phyloP scores from a whole-genome alignment of 2,329 filamentous ascomycete species.

The Monilinia vaccinii-corymbosi region DNA sequence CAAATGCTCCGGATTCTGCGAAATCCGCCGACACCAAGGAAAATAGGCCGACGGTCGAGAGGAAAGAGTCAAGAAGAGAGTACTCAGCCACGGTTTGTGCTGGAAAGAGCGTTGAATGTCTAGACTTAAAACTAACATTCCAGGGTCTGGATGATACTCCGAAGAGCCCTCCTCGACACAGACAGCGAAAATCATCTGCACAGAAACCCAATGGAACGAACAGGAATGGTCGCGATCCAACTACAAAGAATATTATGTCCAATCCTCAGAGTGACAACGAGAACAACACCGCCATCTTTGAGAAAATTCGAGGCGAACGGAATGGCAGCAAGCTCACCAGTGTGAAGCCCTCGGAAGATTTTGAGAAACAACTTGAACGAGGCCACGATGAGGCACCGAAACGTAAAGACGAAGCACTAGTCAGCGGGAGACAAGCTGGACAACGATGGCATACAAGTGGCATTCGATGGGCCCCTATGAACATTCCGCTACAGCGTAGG shows the following conservation, averaged over 20 bases:
- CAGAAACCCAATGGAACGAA: constrained; percentile 19
- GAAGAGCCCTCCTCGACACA: constrained; percentile 20
- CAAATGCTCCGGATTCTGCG: constrained; percentile 11
- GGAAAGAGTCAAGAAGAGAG: constrained; percentile 23
- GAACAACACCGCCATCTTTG: constrained; percentile 15
- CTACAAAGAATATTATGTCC: constrained; percentile 4
- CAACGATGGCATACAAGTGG: constrained; percentile 33
- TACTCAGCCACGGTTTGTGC: constrained; percentile 23
- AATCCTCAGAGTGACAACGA: constrained; percentile 1
- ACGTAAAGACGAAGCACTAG: constrained; percentile 20
- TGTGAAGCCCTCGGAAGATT: constrained; percentile 19
- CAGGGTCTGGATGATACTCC: constrained; percentile 28
- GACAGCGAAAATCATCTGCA: constrained; percentile 20
- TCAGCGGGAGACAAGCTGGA: constrained; percentile 27
- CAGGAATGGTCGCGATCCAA: constrained; percentile 7
- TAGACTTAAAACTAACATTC: constrained; percentile 7
- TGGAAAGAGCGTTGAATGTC: neutral
- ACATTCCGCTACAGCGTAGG: constrained; percentile 60
- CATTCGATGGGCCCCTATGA: constrained; percentile 77
- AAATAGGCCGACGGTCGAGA: constrained; percentile 16
- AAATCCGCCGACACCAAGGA: constrained; percentile 11
- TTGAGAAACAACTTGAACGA: constrained; percentile 14
- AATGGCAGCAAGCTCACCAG: constrained; percentile 21
- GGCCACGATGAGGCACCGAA: constrained; percentile 15
- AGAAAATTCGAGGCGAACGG: constrained; percentile 19